phyloP scores from a whole-genome alignment of 345 rosid species.

The Gossypium stocksii region DNA sequence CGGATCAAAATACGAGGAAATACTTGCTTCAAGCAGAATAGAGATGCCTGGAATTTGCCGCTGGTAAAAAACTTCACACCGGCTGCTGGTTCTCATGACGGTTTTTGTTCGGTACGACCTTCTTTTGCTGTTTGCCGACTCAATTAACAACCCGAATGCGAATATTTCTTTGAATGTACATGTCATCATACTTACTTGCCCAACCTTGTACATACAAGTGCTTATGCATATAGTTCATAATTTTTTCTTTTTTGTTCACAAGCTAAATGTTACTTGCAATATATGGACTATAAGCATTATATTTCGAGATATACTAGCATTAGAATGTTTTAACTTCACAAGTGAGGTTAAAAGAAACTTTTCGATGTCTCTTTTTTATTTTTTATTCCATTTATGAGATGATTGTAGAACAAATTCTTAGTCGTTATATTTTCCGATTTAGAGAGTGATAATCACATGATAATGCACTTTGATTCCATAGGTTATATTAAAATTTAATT shows the following conservation, averaged over 20 bases:
- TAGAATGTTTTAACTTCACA: too few species aligned
- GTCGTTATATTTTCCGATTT: too few species aligned
- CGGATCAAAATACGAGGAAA: constrained; percentile 78
- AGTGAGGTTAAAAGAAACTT: too few species aligned
- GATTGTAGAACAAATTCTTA: too few species aligned
- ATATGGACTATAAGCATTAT: not conserved
- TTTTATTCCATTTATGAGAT: too few species aligned
- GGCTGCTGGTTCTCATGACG: not conserved
- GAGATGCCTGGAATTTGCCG: constrained; percentile 76
- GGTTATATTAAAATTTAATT: too few species aligned
- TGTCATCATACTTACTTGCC: constrained; percentile 4
- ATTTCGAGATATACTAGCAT: not conserved
- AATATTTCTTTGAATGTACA: not conserved
- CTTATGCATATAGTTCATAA: not conserved
- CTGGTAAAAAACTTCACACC: constrained; percentile 36
- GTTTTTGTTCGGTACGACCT: not conserved
- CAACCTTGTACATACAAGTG: constrained; percentile 17
- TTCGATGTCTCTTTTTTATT: too few species aligned
- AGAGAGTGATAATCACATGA: too few species aligned
- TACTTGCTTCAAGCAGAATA: constrained; percentile 58
- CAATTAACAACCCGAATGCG: not conserved
- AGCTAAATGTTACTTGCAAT: not conserved
- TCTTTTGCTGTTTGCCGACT: not conserved
- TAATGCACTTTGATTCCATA: too few species aligned
- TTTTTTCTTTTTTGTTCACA: not conserved